A percentile compares a stretch with the other conserved stretches of the same genome.
Conservation (phyloP, 148 eudicot species). For the Cornus kousa region DNA sequence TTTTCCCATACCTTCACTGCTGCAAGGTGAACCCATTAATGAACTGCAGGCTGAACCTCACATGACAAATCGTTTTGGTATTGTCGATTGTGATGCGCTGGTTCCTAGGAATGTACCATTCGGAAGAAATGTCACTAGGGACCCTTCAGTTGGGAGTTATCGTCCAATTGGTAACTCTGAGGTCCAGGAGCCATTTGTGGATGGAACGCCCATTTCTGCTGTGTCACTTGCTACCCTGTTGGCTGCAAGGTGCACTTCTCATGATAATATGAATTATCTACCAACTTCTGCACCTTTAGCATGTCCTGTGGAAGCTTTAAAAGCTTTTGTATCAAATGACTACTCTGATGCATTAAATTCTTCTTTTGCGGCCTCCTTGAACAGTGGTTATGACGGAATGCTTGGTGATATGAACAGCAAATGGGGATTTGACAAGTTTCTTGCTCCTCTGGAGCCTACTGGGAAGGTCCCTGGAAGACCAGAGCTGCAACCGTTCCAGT, state of each 20-base stretch:
- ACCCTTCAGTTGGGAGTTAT: slow-evolving; percentile 11
- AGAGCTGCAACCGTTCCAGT: slow-evolving; percentile 29
- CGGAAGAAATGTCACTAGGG: slow-evolving; percentile 8
- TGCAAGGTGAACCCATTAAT: slow-evolving; percentile 36
- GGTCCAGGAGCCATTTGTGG: slow-evolving; percentile 24
- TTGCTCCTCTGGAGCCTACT: slow-evolving; percentile 29
- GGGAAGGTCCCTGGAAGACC: slow-evolving; percentile 27
- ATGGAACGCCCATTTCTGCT: slow-evolving; percentile 29
- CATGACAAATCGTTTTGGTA: slow-evolving; percentile 11
- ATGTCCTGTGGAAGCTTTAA: slow-evolving; percentile 23
- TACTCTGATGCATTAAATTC: slow-evolving; percentile 29
- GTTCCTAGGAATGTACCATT: slow-evolving; percentile 9
- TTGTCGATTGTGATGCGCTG: slow-evolving; percentile 14
- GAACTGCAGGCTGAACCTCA: slow-evolving; percentile 18
- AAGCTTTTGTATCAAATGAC: slow-evolving; percentile 26
- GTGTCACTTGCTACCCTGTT: slow-evolving; percentile 28
- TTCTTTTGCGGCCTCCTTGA: slow-evolving; percentile 26
- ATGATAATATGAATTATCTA: slow-evolving; percentile 19
- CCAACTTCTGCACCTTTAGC: slow-evolving; percentile 22
- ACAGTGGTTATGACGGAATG: slow-evolving; percentile 36
- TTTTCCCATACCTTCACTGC: slow-evolving; percentile 39
- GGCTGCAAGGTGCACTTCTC: slow-evolving; percentile 26
- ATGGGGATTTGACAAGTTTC: slow-evolving; percentile 40
- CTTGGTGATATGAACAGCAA: slow-evolving; percentile 29
- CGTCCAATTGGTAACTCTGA: slow-evolving; percentile 15